Percentiles rank a stretch among this genome's conserved stretches.
phyloP scores from a whole-genome alignment of 129 eudicot species.

The Lactuca saligna region DNA sequence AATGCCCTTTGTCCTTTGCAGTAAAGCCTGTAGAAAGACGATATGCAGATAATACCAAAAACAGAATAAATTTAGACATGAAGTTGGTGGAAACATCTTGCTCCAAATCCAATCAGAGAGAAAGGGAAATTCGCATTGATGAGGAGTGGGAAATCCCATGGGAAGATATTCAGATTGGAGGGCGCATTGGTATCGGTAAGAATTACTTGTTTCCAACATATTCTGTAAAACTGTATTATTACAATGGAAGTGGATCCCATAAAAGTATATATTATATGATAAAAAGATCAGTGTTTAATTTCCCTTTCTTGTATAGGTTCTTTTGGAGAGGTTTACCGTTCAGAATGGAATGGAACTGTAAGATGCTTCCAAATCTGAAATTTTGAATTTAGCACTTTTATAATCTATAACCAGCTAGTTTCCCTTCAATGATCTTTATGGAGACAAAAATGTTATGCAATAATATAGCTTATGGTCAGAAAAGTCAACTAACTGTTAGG shows the following conservation, averaged over 20 bases:
- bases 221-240: not conserved
- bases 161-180: constrained; percentile 91
- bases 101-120: constrained; percentile 20
- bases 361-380: not conserved
- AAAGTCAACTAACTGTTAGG: too few species aligned
- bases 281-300: not conserved
- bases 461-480: too few species aligned
- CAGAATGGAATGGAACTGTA: constrained; percentile 98
- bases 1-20: constrained; percentile 15
- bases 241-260: too few species aligned
- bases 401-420: too few species aligned
- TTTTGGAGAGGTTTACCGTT: constrained; percentile 91
- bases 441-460: too few species aligned
- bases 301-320: constrained; percentile 62
- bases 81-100: constrained; percentile 27
- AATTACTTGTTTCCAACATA: not conserved
- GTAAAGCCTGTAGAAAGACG: constrained; percentile 27
- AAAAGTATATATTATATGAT: not conserved
- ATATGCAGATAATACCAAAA: constrained; percentile 10
- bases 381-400: too few species aligned
- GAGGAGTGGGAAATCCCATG: constrained; percentile 87
- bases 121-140: constrained; percentile 44
- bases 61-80: constrained; percentile 15
- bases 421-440: too few species aligned
- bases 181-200: constrained; percentile 91